Evolutionary conservation across 805 yeast genomes (phyloP).

Genomic region (Yamadazyma takamatsuzukensis): DNA sequence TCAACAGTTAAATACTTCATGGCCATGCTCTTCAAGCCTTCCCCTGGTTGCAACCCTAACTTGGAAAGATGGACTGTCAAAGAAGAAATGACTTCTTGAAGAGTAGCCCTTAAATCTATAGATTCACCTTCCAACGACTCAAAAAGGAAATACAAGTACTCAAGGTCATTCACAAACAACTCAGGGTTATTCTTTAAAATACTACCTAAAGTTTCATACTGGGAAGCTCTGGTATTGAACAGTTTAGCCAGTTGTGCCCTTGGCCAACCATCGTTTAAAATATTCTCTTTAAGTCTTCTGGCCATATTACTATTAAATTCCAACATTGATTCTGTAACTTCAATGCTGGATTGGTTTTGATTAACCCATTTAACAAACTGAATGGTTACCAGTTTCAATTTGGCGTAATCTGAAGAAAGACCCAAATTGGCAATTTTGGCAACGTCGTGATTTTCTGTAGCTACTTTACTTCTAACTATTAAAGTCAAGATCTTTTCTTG

Average conservation of each 20-base stretch:
- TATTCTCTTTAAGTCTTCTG: constrained; percentile 47
- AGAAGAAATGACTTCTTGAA: constrained; percentile 68
- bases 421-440: constrained; percentile 57
- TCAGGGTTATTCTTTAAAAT: constrained; percentile 48
- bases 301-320: constrained; percentile 45
- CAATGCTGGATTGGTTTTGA: constrained; percentile 8
- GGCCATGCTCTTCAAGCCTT: constrained; percentile 37
- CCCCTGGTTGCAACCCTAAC: constrained; percentile 37
- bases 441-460: constrained; percentile 41
- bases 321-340: constrained; percentile 12
- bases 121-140: constrained; percentile 65
- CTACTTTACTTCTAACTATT: constrained; percentile 49
- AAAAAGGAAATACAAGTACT: constrained; percentile 62
- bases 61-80: constrained; percentile 47
- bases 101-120: constrained; percentile 57
- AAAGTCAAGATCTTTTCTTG: constrained; percentile 55
- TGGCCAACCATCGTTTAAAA: constrained; percentile 63
- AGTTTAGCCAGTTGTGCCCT: too few relatives aligned
- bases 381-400: constrained; percentile 54
- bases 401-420: constrained; percentile 49
- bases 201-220: constrained; percentile 77
- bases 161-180: constrained; percentile 41
- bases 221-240: constrained; percentile 60
- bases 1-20: constrained; percentile 25
- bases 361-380: constrained; percentile 64